These are phyloP conservation scores for Narthecium ossifragum DNA, from an alignment of 106 monocot species.

Conservation along the genomic window DNA sequence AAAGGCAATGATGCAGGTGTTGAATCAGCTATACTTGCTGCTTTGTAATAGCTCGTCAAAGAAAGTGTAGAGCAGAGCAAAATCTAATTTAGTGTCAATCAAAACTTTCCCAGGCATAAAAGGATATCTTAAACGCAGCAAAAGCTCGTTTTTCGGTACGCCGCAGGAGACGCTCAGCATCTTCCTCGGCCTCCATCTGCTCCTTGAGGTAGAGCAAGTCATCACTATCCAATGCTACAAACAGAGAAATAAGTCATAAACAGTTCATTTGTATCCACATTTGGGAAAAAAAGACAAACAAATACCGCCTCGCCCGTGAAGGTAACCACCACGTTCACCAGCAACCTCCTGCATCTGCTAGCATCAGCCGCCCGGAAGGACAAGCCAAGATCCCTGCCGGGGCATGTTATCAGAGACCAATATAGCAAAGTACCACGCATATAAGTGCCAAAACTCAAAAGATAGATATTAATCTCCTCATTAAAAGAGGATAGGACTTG, in stretches of 20 bases:
- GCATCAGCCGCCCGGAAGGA: conserved; percentile 52
- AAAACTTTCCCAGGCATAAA: conserved; percentile 7
- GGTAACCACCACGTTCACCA: conserved; percentile 96
- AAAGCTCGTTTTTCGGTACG: conserved; percentile 95
- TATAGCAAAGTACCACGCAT: not conserved
- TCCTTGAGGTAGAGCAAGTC: conserved; percentile 97
- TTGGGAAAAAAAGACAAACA: conserved; percentile 7
- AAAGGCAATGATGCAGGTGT: conserved; percentile 59
- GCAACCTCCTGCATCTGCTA: conserved; percentile 99
- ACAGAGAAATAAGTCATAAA: not conserved
- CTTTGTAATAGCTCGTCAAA: conserved; percentile 63
- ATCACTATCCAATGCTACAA: conserved; percentile 93
- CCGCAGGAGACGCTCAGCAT: conserved; percentile 92
- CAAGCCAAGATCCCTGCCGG: conserved; percentile 94
- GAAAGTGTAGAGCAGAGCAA: conserved; percentile 5
- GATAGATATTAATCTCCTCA: too few species aligned
- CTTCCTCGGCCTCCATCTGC: conserved; percentile 99
- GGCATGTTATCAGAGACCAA: conserved; percentile 97
- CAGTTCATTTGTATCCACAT: not conserved
- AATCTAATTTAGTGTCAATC: not conserved
- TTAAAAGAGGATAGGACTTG: too few species aligned
- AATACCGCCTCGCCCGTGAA: conserved; percentile 96
- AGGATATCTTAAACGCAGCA: conserved; percentile 98
- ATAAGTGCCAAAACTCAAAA: too few species aligned
- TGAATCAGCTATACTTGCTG: conserved; percentile 88